Evolutionary conservation across 352 stramenopile species (phyloP).

Genomic region (Globisporangium abappressorium): DNA sequence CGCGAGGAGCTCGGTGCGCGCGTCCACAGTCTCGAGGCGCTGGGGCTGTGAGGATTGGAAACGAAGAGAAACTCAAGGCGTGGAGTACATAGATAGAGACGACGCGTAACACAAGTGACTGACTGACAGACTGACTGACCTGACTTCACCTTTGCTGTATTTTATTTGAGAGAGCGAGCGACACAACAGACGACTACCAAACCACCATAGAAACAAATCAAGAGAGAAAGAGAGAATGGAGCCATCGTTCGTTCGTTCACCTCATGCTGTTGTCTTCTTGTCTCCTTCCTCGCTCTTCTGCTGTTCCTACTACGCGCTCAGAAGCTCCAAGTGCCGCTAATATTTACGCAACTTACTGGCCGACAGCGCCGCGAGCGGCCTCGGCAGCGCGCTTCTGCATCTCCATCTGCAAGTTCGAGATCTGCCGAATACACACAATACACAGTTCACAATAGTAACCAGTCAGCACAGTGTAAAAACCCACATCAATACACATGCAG

Average conservation of each 20-base stretch:
- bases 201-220: neutral
- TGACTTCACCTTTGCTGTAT: slow-evolving; percentile 9
- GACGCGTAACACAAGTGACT: neutral
- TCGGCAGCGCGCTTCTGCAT: slow-evolving; percentile 87
- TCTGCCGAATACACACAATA: slow-evolving; percentile 32
- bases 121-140: neutral
- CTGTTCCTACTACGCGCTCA: neutral
- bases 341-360: slow-evolving; percentile 13
- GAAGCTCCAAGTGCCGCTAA: neutral
- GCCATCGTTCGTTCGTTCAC: neutral
- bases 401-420: slow-evolving; percentile 87
- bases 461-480: neutral
- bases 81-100: neutral
- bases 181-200: neutral
- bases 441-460: slow-evolving; percentile 3
- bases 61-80: neutral
- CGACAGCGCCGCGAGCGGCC: slow-evolving; percentile 59
- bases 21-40: slow-evolving; percentile 32
- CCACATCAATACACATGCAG: neutral
- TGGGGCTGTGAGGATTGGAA: slow-evolving; percentile 16
- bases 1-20: slow-evolving; percentile 55
- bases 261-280: neutral
- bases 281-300: neutral
- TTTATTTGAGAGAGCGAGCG: neutral
- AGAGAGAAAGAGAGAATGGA: slow-evolving; percentile 3